Base-by-base conservation (phyloP, 257 asterid species). In the Nemophila menziesii region DNA sequence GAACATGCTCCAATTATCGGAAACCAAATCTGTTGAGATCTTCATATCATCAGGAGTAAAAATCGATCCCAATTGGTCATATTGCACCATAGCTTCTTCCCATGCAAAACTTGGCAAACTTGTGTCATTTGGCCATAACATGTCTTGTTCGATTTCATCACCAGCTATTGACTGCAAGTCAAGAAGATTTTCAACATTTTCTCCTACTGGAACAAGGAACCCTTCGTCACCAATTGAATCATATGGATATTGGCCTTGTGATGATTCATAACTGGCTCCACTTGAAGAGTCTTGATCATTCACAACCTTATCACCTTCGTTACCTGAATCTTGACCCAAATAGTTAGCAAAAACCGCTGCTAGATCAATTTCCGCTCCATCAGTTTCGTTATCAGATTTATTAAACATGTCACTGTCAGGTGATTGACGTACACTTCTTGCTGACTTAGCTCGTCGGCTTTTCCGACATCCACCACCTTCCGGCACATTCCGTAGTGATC, bases 401-500 rank as follows among this genome's bases (percentile, higher is more conserved):
- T 39, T 7, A 5, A 36, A 12, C 7, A 11, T 17, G 12, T 40
- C 33, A 14, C 16, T 49, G 11, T 20, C 42, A 15, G 22, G 47
- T 8, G 22, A 29, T 46, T 24, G 55, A 40, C 41, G 48, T 5
- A 26, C 39, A 6, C 39, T 33, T 23, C 22, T 36, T 16, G 67
- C 29, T 0, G 80, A 67, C 42, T 69, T 58, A 3, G 73, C 42
- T 16, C 92, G 81, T 43, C 92, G 81, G 48, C 61, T 62, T 66
- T 79, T 82, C 17, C 94, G 73, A 42, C 92, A 82, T 21, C 95
- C 90, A 0, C 95, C 93, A 0, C 90, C 90, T 4, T 79, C 70
- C 0, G 95, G 95, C 2, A 84, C 86, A 46, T 77, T 80, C 24
- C 95, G 24, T 15, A 84, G 22, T 4, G 93, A 77, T 29, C 95